Evolutionary conservation across 1,284 basidiomycete genomes (phyloP).

Genomic region (Lentinula novae-zelandiae): DNA sequence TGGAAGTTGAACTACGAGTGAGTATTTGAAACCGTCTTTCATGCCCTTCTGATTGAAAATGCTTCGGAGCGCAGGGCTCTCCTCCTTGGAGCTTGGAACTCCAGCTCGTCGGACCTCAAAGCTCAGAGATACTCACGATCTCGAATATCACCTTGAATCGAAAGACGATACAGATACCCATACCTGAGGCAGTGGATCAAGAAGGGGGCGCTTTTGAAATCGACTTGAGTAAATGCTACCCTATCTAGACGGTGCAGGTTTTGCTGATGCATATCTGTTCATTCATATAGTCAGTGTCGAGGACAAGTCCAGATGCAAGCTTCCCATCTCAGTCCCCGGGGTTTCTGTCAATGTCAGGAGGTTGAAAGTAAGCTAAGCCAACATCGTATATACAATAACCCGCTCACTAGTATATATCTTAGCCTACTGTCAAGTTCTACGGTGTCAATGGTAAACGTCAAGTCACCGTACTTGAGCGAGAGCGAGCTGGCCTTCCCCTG

Average conservation of each 20-base stretch:
- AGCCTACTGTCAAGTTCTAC: slow-evolving; percentile 89
- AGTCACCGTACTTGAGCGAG: slow-evolving; percentile 74
- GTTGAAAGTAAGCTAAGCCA: slow-evolving; percentile 52
- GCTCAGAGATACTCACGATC: slow-evolving; percentile 57
- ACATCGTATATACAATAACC: slow-evolving; percentile 6
- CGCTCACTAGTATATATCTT: slow-evolving; percentile 6
- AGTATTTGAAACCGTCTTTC: slow-evolving; percentile 19
- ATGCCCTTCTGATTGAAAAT: not conserved
- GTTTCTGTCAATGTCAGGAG: slow-evolving; percentile 88
- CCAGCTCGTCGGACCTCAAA: slow-evolving; percentile 68
- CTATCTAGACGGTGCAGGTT: not conserved
- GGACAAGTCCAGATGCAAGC: slow-evolving; percentile 87
- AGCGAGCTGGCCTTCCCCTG: slow-evolving; percentile 69
- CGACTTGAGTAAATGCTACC: slow-evolving; percentile 53
- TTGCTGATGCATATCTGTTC: slow-evolving; percentile 1
- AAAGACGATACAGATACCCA: slow-evolving; percentile 60
- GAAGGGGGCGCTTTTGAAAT: slow-evolving; percentile 81
- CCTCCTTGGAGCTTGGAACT: slow-evolving; percentile 84
- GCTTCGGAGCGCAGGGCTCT: slow-evolving; percentile 57
- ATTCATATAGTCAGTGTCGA: slow-evolving; percentile 67
- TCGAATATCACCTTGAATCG: slow-evolving; percentile 51
- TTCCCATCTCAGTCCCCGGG: slow-evolving; percentile 72
- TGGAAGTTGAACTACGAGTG: slow-evolving; percentile 77
- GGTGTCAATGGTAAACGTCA: slow-evolving; percentile 53
- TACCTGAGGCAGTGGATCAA: slow-evolving; percentile 63